Conservation (phyloP, 2,329 filamentous ascomycete genomes). For the Cordyceps sp. region DNA sequence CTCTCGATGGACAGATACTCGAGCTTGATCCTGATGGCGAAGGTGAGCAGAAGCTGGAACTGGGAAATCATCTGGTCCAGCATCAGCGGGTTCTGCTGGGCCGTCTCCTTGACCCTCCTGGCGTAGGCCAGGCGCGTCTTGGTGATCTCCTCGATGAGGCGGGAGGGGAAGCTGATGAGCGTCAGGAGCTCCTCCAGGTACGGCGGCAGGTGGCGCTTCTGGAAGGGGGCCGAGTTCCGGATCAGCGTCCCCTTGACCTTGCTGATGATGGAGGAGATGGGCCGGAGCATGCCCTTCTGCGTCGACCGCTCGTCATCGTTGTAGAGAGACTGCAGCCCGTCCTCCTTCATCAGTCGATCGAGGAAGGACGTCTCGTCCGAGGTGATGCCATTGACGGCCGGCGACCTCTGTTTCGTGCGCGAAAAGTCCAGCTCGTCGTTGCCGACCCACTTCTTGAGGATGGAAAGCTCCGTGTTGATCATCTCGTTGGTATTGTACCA, state of each 20-base stretch:
- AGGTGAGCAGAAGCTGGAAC: slow-evolving; percentile 81
- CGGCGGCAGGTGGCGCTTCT: slow-evolving; percentile 76
- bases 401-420: slow-evolving; percentile 52
- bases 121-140: slow-evolving; percentile 81
- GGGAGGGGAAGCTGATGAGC: slow-evolving; percentile 91
- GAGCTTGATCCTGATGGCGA: slow-evolving; percentile 84
- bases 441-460: slow-evolving; percentile 90
- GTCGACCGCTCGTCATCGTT: slow-evolving; percentile 38
- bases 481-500: slow-evolving; percentile 97
- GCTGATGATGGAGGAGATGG: slow-evolving; percentile 71
- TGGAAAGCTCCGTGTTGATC: slow-evolving; percentile 85
- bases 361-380: slow-evolving; percentile 85
- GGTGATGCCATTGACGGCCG: slow-evolving; percentile 49
- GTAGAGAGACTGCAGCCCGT: slow-evolving; percentile 82
- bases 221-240: slow-evolving; percentile 67
- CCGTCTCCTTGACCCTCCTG: slow-evolving; percentile 86
- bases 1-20: slow-evolving; percentile 73
- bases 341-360: slow-evolving; percentile 87
- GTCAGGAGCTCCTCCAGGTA: slow-evolving; percentile 95
- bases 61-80: slow-evolving; percentile 96
- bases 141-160: slow-evolving; percentile 92
- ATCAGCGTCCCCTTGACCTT: slow-evolving; percentile 92
- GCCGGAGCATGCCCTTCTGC: slow-evolving; percentile 62
- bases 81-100: slow-evolving; percentile 83
- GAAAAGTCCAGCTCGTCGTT: slow-evolving; percentile 90